phyloP scores from a whole-genome alignment of 345 rosid species.

The Ceriops decandra region DNA sequence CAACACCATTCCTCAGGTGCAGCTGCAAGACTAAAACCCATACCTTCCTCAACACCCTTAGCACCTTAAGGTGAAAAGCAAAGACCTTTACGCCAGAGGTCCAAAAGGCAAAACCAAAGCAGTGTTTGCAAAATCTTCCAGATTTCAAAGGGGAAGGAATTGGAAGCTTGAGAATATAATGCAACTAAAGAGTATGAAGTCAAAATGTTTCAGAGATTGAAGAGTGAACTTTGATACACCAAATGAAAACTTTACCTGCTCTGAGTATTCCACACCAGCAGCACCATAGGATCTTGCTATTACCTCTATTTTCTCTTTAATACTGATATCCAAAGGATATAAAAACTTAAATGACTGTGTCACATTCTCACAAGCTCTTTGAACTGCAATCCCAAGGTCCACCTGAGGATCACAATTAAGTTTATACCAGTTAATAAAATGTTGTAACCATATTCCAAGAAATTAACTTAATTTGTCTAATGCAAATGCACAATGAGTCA shows the following conservation, averaged over 20 bases:
- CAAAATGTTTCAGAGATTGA: neutral
- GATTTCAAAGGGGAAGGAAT: neutral
- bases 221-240: neutral
- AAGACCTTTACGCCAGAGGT: no score
- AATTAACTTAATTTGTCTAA: neutral
- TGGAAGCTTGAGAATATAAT: neutral
- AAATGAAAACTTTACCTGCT: conserved; percentile 54
- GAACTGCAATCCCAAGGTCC: conserved; percentile 91
- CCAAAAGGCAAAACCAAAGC: neutral
- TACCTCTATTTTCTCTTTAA: conserved; percentile 86
- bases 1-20: no score
- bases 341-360: conserved; percentile 67
- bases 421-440: neutral
- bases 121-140: neutral
- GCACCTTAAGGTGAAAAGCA: no score
- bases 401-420: conserved; percentile 45
- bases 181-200: neutral
- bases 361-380: conserved; percentile 75
- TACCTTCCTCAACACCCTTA: no score
- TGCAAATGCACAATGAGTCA: neutral
- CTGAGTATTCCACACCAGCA: conserved; percentile 82
- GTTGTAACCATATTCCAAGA: neutral
- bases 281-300: conserved; percentile 96
- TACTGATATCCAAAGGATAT: conserved; percentile 71
- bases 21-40: no score